Evolutionary conservation across 108 stramenopile species (phyloP), one percentile per base, ranked within the genome.

Genomic region (Seminavis robusta): DNA sequence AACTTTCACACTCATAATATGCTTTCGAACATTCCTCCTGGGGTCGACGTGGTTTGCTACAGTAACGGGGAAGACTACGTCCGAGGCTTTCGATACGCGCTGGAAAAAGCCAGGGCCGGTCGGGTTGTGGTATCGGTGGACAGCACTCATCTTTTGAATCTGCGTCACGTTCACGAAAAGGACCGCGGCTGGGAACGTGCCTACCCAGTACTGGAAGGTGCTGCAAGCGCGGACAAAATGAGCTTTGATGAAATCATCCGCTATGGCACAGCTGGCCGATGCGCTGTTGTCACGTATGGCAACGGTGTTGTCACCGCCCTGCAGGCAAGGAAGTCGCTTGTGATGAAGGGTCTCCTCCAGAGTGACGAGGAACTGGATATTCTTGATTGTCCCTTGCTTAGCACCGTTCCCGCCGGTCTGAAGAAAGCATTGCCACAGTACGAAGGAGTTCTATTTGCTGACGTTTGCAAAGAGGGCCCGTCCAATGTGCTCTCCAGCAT

Each of bases 1-100:
- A 89, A 94, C 47, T 94, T 88, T 66, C 92, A 94, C 53, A 94
- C 88, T 0, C 88, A 90, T 59, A 90, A 89, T 65, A 73, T 64
- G 70, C 69, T 94, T 40, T 51, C 68, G 1, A 80, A 84, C 52
- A 72, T 83, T 23, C 89, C 89, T 21, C 89, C 93, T 8, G 93
- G 93, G 1, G 72, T 94, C n/a, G 93, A 94, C 41, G 75, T 88
- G n/a, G 65, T 94, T 13, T 90, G 89, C 48, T 89, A 71, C 53
- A 82, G 76, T 40, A 94, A 90, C 51, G 93, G 93, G 1, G 19
- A 44, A 37, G 93, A 94, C 55, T 94, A 87, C 47, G 84, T 66
- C 23, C 65, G 75, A 10, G 93, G 89, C 19, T 82, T 94, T 65
- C 71, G 93, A 13, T 74, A 90, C 67, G 88, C 88, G 10, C 26